Evolutionary conservation across 2,329 filamentous ascomycete species (phyloP).

Genomic region (Fusarium poae): DNA sequence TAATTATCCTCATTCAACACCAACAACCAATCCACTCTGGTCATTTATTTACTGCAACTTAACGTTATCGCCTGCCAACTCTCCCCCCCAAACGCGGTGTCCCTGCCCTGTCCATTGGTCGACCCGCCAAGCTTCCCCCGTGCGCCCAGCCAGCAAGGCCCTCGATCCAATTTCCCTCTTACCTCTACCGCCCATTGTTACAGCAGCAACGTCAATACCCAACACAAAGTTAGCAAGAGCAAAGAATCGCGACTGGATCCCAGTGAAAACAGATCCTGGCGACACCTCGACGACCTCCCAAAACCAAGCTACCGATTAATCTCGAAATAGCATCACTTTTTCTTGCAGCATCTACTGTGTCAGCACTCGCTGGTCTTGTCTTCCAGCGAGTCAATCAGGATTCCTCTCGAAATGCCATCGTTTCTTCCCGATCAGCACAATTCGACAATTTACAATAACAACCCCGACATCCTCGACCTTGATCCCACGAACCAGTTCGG

Average conservation of each 20-base stretch:
- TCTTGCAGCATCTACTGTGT: constrained; percentile 44
- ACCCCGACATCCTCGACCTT: constrained; percentile 60
- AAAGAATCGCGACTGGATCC: constrained; percentile 18
- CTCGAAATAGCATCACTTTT: constrained; percentile 44
- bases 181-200: constrained; percentile 39
- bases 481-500: constrained; percentile 57
- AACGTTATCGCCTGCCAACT: constrained; percentile 12
- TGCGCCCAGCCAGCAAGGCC: constrained; percentile 46
- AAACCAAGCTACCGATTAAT: constrained; percentile 32
- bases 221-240: constrained; percentile 34
- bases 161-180: constrained; percentile 48
- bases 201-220: constrained; percentile 33
- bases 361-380: constrained; percentile 45
- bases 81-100: constrained; percentile 39
- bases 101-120: constrained; percentile 43
- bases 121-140: constrained; percentile 48
- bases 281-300: constrained; percentile 26
- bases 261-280: constrained; percentile 23
- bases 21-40: constrained; percentile 2
- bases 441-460: constrained; percentile 58
- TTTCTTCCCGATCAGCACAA: constrained; percentile 64
- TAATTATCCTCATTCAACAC: constrained; percentile 43
- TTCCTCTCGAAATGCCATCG: constrained; percentile 65
- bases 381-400: constrained; percentile 40
- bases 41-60: constrained; percentile 22